Evolutionary conservation across 108 stramenopile genomes (phyloP).

Genomic region (Skeletonema potamos): DNA sequence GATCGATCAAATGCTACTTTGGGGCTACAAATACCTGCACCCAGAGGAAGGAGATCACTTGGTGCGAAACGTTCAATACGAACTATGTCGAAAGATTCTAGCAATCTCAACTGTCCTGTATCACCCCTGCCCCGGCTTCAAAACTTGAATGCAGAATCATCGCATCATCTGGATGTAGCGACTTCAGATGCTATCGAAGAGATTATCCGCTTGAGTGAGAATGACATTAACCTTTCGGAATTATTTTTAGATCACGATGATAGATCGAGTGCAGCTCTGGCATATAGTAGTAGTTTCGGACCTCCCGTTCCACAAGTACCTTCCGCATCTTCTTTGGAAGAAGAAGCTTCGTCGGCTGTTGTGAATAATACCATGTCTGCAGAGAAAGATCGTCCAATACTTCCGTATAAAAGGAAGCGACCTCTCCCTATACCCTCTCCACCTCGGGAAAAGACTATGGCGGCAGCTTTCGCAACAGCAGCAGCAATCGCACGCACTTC

Average conservation of each 20-base stretch:
- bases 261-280: slow-evolving; percentile 39
- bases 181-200: slow-evolving; percentile 42
- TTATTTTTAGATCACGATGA: slow-evolving; percentile 45
- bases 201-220: slow-evolving; percentile 42
- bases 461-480: slow-evolving; percentile 13
- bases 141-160: background rate
- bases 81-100: background rate
- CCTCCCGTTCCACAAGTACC: background rate
- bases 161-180: background rate
- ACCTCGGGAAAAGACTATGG: background rate
- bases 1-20: slow-evolving; percentile 51
- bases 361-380: background rate
- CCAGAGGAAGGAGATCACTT: slow-evolving; percentile 21
- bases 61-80: slow-evolving; percentile 9
- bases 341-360: slow-evolving; percentile 20
- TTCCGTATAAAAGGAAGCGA: slow-evolving; percentile 33
- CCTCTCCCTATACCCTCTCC: slow-evolving; percentile 40
- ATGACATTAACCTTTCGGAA: slow-evolving; percentile 54
- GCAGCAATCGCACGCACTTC: slow-evolving; percentile 23
- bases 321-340: slow-evolving; percentile 13
- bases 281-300: slow-evolving; percentile 29
- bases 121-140: slow-evolving; percentile 5
- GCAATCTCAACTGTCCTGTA: slow-evolving; percentile 1
- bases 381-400: background rate
- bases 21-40: slow-evolving; percentile 36